Base-by-base conservation (phyloP, 2,329 filamentous ascomycete genomes). In the Aureobasidium melanogenum region DNA sequence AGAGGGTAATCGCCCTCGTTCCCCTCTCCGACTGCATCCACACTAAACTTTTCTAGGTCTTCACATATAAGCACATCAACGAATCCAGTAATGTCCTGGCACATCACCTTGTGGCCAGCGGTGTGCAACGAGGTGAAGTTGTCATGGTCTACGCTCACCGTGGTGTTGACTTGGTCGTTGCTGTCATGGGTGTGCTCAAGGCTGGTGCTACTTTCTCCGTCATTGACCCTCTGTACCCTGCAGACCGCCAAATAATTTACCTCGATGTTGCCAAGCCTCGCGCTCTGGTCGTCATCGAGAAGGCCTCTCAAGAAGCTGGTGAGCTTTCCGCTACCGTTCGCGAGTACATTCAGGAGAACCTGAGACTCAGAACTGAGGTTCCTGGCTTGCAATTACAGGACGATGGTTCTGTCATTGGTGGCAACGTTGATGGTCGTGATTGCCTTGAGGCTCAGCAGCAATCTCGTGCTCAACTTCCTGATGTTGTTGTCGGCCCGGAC, bases 131-230 rank as follows among this genome's bases (percentile, higher is more conserved):
- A 66, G 91, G 91, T 9, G 91, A 97, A 70, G 91, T 96, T 2
- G 91, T 96, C 68, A 96, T 96, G 89, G 89, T 94, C 65, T 97
- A 86, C 71, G 90, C 90, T 61, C 84, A 96, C 74, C 85, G 92
- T 62, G 85, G 85, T 61, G 91, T 96, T 36, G 89, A 89, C 67
- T 75, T 89, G 43, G 87, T 89, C 0, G 84, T 89, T 8, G 85
- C 88, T 38, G 86, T 91, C 59, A 96, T 96, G 89, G 92, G 91
- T 63, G 77, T 77, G 4, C 70, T 82, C 54, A 81, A 80, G 63
- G 81, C 83, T 39, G 83, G 83, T 61, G 83, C 81, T 9, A 83
- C 81, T 38, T 81, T 84, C 71, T 83, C 80, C 59, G 81, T 86
- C 44, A 82, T 96, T 22, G 91, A 96, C 71, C 92, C 91, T 26